phyloP scores from a whole-genome alignment of 305 asterid species.

The Fraxinus sp. region DNA sequence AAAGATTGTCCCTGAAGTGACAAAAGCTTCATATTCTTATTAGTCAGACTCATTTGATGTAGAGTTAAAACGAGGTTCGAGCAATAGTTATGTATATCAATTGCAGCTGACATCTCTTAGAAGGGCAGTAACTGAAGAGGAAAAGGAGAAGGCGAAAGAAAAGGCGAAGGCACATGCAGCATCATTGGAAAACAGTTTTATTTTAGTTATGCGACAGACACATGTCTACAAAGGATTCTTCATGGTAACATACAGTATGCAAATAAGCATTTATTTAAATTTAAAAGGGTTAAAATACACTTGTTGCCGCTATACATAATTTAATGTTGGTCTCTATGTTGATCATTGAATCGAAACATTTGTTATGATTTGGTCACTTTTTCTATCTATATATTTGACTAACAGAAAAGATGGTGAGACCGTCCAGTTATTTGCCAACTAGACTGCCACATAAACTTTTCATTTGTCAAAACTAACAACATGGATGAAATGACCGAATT shows the following conservation, averaged over 20 bases:
- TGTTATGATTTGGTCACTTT: neutral
- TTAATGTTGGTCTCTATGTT: neutral
- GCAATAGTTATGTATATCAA: neutral
- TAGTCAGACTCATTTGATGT: constrained; percentile 5
- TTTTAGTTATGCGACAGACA: constrained; percentile 33
- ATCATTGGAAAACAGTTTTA: constrained; percentile 25
- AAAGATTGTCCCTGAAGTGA: neutral
- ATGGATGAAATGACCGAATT: neutral
- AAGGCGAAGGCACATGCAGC: constrained; percentile 25
- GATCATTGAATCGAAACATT: neutral
- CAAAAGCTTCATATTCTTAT: neutral
- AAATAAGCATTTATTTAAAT: neutral
- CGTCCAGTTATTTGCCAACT: neutral
- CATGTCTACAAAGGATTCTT: constrained; percentile 34
- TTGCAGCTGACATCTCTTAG: constrained; percentile 24
- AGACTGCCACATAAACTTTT: neutral
- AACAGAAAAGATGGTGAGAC: neutral
- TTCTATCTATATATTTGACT: neutral
- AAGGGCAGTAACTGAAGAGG: constrained; percentile 32
- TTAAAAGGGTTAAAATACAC: neutral
- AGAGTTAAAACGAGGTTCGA: constrained; percentile 19
- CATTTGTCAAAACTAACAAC: neutral
- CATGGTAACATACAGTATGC: constrained; percentile 26
- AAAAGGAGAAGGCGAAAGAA: constrained; percentile 21
- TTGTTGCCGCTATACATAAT: neutral